Conservation (phyloP, 768 basidiomycete species). For the Boletus subparvulus region DNA sequence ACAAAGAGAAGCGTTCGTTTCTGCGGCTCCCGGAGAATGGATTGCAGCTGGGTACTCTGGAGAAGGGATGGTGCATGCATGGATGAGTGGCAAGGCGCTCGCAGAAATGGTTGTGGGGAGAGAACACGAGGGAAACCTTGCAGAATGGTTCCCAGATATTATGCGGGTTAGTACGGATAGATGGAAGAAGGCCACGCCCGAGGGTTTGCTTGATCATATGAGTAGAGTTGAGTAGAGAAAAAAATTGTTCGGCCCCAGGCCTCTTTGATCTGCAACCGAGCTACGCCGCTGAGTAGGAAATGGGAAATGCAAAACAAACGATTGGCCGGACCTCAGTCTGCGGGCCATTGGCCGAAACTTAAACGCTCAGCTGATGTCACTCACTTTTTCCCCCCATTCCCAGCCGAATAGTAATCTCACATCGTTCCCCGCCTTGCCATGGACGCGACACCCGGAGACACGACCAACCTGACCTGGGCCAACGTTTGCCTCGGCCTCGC, state of each 20-base stretch:
- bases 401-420: too few species aligned
- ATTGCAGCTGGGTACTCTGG: constrained; percentile 69
- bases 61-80: constrained; percentile 74
- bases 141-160: constrained; percentile 50
- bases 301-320: not conserved
- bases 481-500: constrained; percentile 74
- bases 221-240: not conserved
- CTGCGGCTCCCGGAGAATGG: constrained; percentile 61
- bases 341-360: not conserved
- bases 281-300: too few species aligned
- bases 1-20: not conserved
- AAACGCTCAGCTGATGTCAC: not conserved
- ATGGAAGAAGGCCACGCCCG: constrained; percentile 53
- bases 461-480: constrained; percentile 53
- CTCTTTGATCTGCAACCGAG: too few species aligned
- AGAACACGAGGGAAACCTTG: constrained; percentile 28
- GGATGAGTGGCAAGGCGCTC: constrained; percentile 61
- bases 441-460: constrained; percentile 27
- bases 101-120: constrained; percentile 55
- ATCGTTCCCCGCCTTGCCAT: constrained; percentile 14
- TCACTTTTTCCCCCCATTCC: too few species aligned
- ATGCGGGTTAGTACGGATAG: constrained; percentile 49
- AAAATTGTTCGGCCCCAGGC: too few species aligned
- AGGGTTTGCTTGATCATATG: constrained; percentile 34
- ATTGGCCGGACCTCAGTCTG: not conserved